Base-by-base conservation (phyloP, 768 basidiomycete species). In the Rhizopogon salebrosus region DNA sequence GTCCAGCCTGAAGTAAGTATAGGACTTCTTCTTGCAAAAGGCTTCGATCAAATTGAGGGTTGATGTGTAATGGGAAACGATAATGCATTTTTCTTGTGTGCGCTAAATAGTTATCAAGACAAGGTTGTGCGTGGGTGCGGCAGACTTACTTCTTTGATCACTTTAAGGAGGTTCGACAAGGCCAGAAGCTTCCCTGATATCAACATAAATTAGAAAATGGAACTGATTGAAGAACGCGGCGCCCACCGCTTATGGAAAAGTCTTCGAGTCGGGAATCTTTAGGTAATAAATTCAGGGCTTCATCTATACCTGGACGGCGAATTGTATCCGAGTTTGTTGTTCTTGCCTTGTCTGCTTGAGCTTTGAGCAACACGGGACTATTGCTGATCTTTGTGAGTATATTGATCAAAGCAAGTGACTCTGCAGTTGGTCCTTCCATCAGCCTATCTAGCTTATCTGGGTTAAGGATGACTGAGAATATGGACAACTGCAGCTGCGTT, bases 51-150 rank as follows among this genome's bases (percentile, higher is more conserved):
- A 82, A 62, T 98, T 90, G 49, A 99, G 82, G 1, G 95, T 97
- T 4, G 89, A 87, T 0, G 95, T 98, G 62, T 89, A 99, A 65
- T 98, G 95, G n/a, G 94, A 98, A 31, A 95, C 91, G 38, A 99
- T 71, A 31, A 98, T 88, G 60, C 92, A 89, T 79, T 99, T 99
- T 71, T 99, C 95, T 37, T 89, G 84, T 0, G 91, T 93, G 34
- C 75, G 72, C 85, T 91, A 45, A 48, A 53, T 24, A 13, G 40
- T 20, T 18, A 7, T 60, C 38, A 57, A 49, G 35, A 41, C 48
- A 24, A 31, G 16, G 13, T 9, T 20, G n/a, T n/a, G 34, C 4
- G 34, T 27, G 10, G 10, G 34, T 43, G 6, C 53, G 52, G 27
- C 26, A 22, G 6, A 51, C 54, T 36, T 52, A 87, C 90, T 67